Percentiles rank a stretch among this genome's conserved stretches.
Conservation (phyloP, 2,329 filamentous ascomycete genomes). For the Macrophomina pseudophaseolina region DNA sequence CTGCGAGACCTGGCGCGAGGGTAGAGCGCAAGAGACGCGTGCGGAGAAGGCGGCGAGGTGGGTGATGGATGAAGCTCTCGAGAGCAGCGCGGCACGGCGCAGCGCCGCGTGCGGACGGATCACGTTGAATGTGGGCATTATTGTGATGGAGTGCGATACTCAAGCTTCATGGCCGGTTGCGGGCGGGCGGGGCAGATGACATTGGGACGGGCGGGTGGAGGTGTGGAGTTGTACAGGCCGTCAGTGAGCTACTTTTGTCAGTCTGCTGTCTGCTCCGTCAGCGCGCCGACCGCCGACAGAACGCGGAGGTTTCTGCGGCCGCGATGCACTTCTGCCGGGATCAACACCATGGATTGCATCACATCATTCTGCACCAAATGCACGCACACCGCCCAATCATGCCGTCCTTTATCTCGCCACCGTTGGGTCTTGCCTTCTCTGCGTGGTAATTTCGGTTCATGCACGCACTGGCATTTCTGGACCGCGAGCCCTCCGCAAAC, state of each 20-base stretch:
- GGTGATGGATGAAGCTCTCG: constrained; percentile 11
- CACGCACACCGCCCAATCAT: constrained; percentile 17
- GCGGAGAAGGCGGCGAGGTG: not conserved
- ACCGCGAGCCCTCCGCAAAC: not conserved
- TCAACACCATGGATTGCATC: constrained; percentile 23
- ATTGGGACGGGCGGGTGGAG: constrained; percentile 4
- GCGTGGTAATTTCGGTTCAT: constrained; percentile 2
- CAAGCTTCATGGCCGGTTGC: constrained; percentile 24
- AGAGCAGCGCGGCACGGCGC: constrained; percentile 16
- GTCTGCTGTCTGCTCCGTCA: not conserved
- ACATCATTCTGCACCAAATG: constrained; percentile 9
- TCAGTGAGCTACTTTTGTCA: not conserved
- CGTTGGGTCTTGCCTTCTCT: not conserved
- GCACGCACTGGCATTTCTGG: constrained; percentile 2
- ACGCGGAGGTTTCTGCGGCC: constrained; percentile 10
- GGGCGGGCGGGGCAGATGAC: not conserved
- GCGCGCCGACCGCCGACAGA: too few species aligned
- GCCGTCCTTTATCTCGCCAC: constrained; percentile 18
- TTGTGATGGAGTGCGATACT: constrained; percentile 4
- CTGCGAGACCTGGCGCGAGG: constrained; percentile 2
- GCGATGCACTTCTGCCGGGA: constrained; percentile 7
- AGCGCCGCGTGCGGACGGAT: constrained; percentile 21
- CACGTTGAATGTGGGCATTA: constrained; percentile 19
- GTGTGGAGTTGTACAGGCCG: not conserved
- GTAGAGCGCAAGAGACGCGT: not conserved